Base-by-base conservation (phyloP, 2,329 filamentous ascomycete species). In the Neopestalotiopsis sp. region DNA sequence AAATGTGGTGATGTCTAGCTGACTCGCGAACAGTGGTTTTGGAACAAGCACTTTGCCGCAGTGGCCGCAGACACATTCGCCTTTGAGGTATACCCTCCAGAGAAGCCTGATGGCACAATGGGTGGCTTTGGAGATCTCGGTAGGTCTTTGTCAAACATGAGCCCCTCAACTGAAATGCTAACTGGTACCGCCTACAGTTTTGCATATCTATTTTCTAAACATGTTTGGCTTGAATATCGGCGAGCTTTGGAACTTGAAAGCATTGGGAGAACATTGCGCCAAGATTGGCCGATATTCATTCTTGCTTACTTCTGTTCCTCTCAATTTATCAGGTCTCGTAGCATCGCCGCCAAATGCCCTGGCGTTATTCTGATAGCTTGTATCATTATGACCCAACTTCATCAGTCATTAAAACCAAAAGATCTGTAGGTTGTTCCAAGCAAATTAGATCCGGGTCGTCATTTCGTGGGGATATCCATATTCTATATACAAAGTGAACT, bases 11-110 rank as follows among this genome's bases (percentile, higher is more conserved):
- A 10, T 12, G 17, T 24, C 42, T 17, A 58, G n/a, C 38, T 45
- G 34, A 61, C 53, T 14, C 6, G 1, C 7, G 12, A 7, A 24
- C 80, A 83, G 45, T 90, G 88, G 88, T 78, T 90, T 20, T 90
- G 88, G 87, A 84, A 89, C 67, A 81, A 85, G 64, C 79, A 81
- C 14, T 89, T 90, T 71, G 79, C 87, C 0, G 88, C 88, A 1
- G 83, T 89, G 0, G 88, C 84, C 0, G 86, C 87, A 2, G 88
- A 91, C 69, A 82, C 84, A 63, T 85, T 87, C 10, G 82, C 80
- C 5, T 86, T 88, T 70, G 88, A 90, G 72, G 84, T 84, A 3
- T 86, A 83, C 72, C 82, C 83, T 7, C 74, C 80, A 38, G 68
- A 80, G 62, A 74, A 79, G 34, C 66, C 75, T 49, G 68, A 79